These are phyloP conservation scores for Lecanosticta acicola DNA, from an alignment of 2,329 filamentous ascomycete species.

Conservation along the genomic window DNA sequence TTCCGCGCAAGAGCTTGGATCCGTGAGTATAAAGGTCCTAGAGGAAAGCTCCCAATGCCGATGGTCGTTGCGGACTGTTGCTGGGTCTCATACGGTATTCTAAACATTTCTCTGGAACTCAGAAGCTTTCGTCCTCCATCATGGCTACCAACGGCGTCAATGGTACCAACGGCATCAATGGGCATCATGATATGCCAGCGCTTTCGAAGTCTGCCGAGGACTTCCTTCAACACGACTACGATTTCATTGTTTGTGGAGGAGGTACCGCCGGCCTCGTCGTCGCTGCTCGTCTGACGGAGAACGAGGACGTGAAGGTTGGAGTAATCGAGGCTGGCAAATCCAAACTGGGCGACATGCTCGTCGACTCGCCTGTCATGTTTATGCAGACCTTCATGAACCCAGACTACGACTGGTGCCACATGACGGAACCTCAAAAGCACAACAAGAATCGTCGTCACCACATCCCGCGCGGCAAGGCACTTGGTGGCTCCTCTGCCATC, in stretches of 20 bases:
- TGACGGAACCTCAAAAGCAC: slow-evolving; percentile 20
- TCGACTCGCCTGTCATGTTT: slow-evolving; percentile 23
- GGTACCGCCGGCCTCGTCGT: slow-evolving; percentile 31
- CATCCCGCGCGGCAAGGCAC: slow-evolving; percentile 31
- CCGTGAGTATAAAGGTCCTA: too few relatives aligned
- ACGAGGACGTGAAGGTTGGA: slow-evolving; percentile 28
- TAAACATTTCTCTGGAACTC: neutral
- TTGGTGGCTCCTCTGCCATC: slow-evolving; percentile 39
- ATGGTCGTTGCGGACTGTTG: too few relatives aligned
- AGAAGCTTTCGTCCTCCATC: neutral
- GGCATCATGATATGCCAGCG: slow-evolving; percentile 20
- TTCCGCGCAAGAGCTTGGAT: too few relatives aligned
- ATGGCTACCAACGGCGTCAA: slow-evolving; percentile 22
- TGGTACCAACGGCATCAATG: slow-evolving; percentile 10
- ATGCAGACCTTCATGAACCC: slow-evolving; percentile 24
- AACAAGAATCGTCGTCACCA: slow-evolving; percentile 22
- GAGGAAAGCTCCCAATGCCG: too few relatives aligned
- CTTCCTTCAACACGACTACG: slow-evolving; percentile 26
- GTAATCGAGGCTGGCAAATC: slow-evolving; percentile 33
- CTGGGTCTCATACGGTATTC: too few relatives aligned
- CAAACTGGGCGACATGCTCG: slow-evolving; percentile 21
- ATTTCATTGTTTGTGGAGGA: slow-evolving; percentile 30
- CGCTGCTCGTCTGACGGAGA: slow-evolving; percentile 28
- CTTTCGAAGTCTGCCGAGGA: slow-evolving; percentile 22
- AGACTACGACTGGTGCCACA: slow-evolving; percentile 24